Conservation (phyloP, 352 stramenopile species). For the Globisporangium cylindrosporum region DNA sequence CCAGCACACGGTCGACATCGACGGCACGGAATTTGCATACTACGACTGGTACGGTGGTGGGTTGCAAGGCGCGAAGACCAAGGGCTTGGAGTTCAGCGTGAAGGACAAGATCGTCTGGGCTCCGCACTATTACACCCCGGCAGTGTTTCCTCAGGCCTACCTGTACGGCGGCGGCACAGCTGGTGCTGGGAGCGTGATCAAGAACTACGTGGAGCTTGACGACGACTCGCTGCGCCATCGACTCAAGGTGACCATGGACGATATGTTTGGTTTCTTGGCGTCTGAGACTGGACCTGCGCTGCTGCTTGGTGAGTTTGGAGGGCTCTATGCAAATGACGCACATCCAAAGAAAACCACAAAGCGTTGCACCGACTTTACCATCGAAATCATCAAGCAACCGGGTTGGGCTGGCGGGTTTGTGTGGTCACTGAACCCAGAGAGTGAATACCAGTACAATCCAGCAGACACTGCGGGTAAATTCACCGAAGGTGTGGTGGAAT, state of each 20-base stretch:
- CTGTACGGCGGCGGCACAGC: conserved; percentile 24
- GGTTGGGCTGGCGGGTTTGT: conserved; percentile 35
- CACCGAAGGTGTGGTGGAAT: conserved; percentile 23
- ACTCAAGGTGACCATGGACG: conserved; percentile 27
- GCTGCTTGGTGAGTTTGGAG: conserved; percentile 35
- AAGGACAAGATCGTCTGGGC: conserved; percentile 35
- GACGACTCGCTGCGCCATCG: conserved; percentile 23
- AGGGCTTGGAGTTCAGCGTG: conserved; percentile 20
- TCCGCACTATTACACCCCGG: conserved; percentile 37
- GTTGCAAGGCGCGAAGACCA: conserved; percentile 26
- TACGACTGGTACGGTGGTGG: conserved; percentile 44
- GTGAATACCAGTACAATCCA: conserved; percentile 40
- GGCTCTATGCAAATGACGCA: conserved; percentile 26
- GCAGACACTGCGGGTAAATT: conserved; percentile 23
- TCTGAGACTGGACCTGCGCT: conserved; percentile 23
- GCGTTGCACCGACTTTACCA: conserved; percentile 30
- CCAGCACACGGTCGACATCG: conserved; percentile 24
- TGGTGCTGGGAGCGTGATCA: conserved; percentile 9
- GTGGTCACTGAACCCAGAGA: conserved; percentile 39
- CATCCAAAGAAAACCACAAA: conserved; percentile 32
- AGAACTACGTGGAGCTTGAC: conserved; percentile 29
- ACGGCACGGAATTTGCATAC: conserved; percentile 26
- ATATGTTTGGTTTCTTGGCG: conserved; percentile 43
- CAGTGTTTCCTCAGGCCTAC: conserved; percentile 32
- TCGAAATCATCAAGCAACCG: conserved; percentile 28